phyloP scores from a whole-genome alignment of 345 rosid genomes.

The Sisymbrium altissimum region DNA sequence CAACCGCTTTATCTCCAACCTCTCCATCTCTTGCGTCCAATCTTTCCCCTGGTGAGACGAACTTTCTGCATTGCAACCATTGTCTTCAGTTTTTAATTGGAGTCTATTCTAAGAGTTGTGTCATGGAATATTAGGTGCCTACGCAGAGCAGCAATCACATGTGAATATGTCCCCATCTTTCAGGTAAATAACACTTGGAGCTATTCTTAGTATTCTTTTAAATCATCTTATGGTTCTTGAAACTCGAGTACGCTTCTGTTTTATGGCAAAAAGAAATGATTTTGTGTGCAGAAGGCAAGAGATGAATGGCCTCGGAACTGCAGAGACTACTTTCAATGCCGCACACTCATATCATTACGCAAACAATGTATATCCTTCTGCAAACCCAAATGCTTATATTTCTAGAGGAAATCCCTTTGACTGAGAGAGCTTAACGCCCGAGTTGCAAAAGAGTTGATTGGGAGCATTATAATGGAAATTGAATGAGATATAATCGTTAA shows the following conservation, averaged over 20 bases:
- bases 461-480: not conserved
- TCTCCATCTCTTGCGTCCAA: constrained; percentile 36
- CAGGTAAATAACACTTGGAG: constrained; percentile 33
- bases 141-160: constrained; percentile 41
- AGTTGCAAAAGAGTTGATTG: not conserved
- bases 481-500: not conserved
- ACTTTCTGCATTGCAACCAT: not conserved
- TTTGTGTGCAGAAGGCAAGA: constrained; percentile 41
- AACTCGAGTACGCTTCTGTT: not conserved
- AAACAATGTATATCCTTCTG: constrained; percentile 32
- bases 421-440: constrained; percentile 15
- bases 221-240: not conserved
- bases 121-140: constrained; percentile 39
- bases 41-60: constrained; percentile 40
- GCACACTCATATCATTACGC: constrained; percentile 30
- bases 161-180: constrained; percentile 32
- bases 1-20: constrained; percentile 25
- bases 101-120: constrained; percentile 11
- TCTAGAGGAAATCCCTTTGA: constrained; percentile 66
- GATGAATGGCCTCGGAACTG: constrained; percentile 26
- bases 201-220: not conserved
- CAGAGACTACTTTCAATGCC: constrained; percentile 19
- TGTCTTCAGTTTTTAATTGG: not conserved
- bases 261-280: not conserved
- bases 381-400: constrained; percentile 36